Evolutionary conservation across 352 stramenopile genomes (phyloP).

Genomic region (Globisporangium paddicum): DNA sequence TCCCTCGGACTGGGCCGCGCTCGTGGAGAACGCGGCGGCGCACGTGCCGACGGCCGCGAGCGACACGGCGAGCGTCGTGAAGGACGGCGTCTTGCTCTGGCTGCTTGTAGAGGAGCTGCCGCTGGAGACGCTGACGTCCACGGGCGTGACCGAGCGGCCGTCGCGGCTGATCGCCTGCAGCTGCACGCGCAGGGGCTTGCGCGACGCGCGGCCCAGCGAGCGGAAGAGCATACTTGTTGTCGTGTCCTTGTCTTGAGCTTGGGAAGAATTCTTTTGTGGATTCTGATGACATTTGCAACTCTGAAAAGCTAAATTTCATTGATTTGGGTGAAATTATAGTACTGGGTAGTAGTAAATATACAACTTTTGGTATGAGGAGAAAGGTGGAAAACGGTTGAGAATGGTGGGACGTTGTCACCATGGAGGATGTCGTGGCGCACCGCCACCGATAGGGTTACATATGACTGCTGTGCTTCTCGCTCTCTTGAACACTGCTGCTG

Average conservation of each 20-base stretch:
- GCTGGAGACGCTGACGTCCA: slow-evolving; percentile 6
- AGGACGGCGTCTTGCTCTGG: background rate
- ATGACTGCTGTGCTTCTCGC: too few relatives aligned
- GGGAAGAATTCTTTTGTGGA: background rate
- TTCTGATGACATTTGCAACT: background rate
- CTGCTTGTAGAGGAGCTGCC: slow-evolving; percentile 4
- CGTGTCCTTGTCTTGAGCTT: slow-evolving; percentile 9
- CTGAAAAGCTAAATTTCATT: background rate
- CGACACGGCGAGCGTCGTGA: slow-evolving; percentile 7
- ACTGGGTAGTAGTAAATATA: too few relatives aligned
- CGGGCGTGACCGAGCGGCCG: slow-evolving; percentile 10
- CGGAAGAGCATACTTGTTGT: slow-evolving; percentile 14
- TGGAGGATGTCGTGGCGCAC: too few relatives aligned
- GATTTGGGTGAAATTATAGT: too few relatives aligned
- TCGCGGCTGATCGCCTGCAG: slow-evolving; percentile 11
- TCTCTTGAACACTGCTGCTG: background rate
- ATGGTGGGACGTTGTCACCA: background rate
- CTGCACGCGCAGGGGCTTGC: slow-evolving; percentile 20
- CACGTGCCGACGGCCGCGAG: slow-evolving; percentile 2
- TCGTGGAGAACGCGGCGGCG: slow-evolving; percentile 17
- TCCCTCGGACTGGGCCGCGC: slow-evolving; percentile 8
- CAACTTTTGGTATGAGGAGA: too few relatives aligned
- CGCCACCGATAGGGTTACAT: too few relatives aligned
- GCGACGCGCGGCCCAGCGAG: slow-evolving; percentile 15
- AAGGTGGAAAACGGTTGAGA: background rate